Conservation (phyloP, 108 stramenopile genomes). For the Mayamaea pseudoterrestris region DNA sequence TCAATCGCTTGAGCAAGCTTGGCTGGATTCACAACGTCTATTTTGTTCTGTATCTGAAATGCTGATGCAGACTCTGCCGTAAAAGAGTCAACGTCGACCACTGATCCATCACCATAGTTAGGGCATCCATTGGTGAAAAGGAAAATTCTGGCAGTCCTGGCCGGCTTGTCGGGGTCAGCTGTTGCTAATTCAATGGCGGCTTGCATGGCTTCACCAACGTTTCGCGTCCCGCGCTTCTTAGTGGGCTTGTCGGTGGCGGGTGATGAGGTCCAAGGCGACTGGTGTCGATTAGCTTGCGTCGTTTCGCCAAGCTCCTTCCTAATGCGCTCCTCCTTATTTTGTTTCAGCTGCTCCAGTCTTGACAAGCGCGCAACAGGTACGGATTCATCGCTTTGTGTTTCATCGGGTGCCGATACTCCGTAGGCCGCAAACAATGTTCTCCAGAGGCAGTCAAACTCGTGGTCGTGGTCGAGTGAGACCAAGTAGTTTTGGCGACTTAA, state of each 20-base stretch:
- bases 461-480: conserved; percentile 1
- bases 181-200: conserved; percentile 29
- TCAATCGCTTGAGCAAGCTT: conserved; percentile 21
- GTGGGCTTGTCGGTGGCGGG: not conserved
- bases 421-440: conserved; percentile 26
- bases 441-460: conserved; percentile 10
- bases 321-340: conserved; percentile 18
- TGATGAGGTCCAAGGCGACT: conserved; percentile 27
- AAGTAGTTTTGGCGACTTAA: conserved; percentile 11
- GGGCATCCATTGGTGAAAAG: conserved; percentile 53
- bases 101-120: conserved; percentile 37
- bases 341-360: conserved; percentile 12
- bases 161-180: not conserved
- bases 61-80: not conserved
- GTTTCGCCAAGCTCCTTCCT: conserved; percentile 10
- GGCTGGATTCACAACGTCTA: conserved; percentile 22
- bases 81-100: conserved; percentile 8
- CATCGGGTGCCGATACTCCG: conserved; percentile 7
- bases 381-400: not conserved
- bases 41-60: not conserved
- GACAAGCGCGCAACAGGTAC: conserved; percentile 29
- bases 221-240: conserved; percentile 20
- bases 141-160: conserved; percentile 25
- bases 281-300: not conserved
- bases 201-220: conserved; percentile 41